Base-by-base conservation (phyloP, 768 basidiomycete genomes). In the Xerocomus spinulosus region DNA sequence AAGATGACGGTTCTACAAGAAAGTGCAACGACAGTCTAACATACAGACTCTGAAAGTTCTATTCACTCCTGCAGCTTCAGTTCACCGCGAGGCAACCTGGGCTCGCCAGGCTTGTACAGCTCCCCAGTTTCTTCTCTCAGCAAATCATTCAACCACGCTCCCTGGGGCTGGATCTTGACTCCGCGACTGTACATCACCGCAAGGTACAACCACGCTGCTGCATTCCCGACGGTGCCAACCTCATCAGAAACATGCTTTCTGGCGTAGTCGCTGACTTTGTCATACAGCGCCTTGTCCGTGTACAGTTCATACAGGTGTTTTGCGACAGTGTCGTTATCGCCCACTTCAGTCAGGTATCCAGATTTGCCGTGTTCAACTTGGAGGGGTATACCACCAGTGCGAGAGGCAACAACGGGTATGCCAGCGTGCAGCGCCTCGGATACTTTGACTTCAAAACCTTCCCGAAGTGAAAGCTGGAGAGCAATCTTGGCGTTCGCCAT, bases 361-460 rank as follows among this genome's bases (percentile, higher is more conserved):
- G 87, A 90, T 68, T 90, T 84, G 45, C 91, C 92, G 55, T 96
- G 71, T 56, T 81, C 80, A 54, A 96, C 79, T 63, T 97, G 94
- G 39, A 96, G 81, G 34, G 94, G 94, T 61, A 97, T 95, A 56
- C 93, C 93, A 49, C 94, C 94, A 4, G 94, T 94, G 48, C 75
- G 76, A 43, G 76, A 83, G 8, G 89, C 89, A 58, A 97, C 79
- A 60, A 94, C 76, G 26, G 92, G 92, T 53, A 87, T 87, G 51
- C 87, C 87, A 25, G 90, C 82, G 68, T 94, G 89, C 44, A 97
- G 75, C n/a, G 89, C 91, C 70, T 95, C 91, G 39, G 91, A 92
- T 42, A 94, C 92, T 68, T 97, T 97, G 70, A 97, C 91, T 63
- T 97, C 94, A 70, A 96, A 97, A 24, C 94, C 94, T 71, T 97